A percentile compares a stretch with the other conserved stretches of the same genome.
Evolutionary conservation across 2,329 filamentous ascomycete genomes (phyloP).

Genomic region (Nemania abortiva): DNA sequence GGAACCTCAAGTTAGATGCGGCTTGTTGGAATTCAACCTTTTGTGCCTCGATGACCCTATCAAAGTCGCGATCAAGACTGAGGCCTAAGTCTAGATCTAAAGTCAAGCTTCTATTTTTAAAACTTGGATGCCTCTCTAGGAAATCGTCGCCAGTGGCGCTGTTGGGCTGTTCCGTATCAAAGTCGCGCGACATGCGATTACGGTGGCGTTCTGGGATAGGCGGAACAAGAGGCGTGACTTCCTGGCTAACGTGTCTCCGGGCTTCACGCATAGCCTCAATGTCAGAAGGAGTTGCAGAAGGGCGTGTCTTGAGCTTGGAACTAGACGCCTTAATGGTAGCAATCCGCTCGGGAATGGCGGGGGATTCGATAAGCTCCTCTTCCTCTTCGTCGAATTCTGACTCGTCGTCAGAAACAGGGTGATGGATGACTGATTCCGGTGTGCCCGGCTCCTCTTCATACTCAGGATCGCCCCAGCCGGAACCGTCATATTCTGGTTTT

Average conservation of each 20-base stretch:
- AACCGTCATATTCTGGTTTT: constrained; percentile 73
- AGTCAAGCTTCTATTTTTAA: constrained; percentile 85
- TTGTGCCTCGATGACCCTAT: constrained; percentile 94
- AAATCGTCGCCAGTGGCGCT: constrained; percentile 57
- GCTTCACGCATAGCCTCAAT: constrained; percentile 86
- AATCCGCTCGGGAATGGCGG: constrained; percentile 80
- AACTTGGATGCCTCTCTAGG: constrained; percentile 75
- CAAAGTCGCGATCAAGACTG: constrained; percentile 91
- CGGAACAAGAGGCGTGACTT: constrained; percentile 68
- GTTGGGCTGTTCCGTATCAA: constrained; percentile 55
- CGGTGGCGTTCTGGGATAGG: constrained; percentile 72
- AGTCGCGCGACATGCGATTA: constrained; percentile 64
- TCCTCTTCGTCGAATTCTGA: constrained; percentile 49
- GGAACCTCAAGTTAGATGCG: constrained; percentile 42
- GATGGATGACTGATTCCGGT: constrained; percentile 90
- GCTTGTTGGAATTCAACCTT: constrained; percentile 78
- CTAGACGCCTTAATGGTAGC: constrained; percentile 91
- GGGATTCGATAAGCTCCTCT: constrained; percentile 61
- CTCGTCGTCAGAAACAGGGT: constrained; percentile 66
- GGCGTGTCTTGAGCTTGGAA: constrained; percentile 87
- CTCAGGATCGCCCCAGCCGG: constrained; percentile 64
- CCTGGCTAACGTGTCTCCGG: constrained; percentile 85
- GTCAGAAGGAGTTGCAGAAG: constrained; percentile 89
- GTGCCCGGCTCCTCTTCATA: constrained; percentile 74
- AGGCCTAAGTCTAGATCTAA: constrained; percentile 85